Conservation (phyloP, 2,329 filamentous ascomycete species). For the Pseudogymnoascus sp. region DNA sequence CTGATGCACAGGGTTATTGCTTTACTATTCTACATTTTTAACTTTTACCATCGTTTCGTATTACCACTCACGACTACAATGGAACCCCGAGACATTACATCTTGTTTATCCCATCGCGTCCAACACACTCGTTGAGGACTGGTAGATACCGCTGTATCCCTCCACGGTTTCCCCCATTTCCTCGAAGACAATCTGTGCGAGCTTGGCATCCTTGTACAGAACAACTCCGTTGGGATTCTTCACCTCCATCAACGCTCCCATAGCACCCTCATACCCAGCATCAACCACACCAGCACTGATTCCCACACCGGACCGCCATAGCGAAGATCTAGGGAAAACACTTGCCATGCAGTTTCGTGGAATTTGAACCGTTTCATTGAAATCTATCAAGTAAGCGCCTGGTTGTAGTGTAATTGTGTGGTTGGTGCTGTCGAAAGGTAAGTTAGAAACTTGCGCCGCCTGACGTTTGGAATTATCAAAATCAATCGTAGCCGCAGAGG, state of each 20-base stretch:
- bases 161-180: slow-evolving; percentile 31
- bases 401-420: slow-evolving; percentile 19
- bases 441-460: slow-evolving; percentile 18
- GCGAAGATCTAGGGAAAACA: slow-evolving; percentile 33
- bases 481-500: slow-evolving; percentile 26
- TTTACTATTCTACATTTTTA: neutral
- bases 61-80: no score
- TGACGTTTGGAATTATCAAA: slow-evolving; percentile 27
- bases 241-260: slow-evolving; percentile 24
- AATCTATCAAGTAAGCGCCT: slow-evolving; percentile 34
- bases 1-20: neutral
- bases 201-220: slow-evolving; percentile 29
- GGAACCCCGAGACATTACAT: neutral
- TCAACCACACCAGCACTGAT: slow-evolving; percentile 36
- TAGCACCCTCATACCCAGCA: slow-evolving; percentile 35
- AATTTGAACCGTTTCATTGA: slow-evolving; percentile 35
- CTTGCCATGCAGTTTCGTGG: slow-evolving; percentile 35
- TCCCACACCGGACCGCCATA: slow-evolving; percentile 34
- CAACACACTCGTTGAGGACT: neutral
- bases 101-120: neutral
- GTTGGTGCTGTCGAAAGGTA: slow-evolving; percentile 9
- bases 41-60: neutral
- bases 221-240: slow-evolving; percentile 30
- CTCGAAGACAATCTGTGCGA: slow-evolving; percentile 36
- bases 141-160: slow-evolving; percentile 26